Evolutionary conservation across 1,284 basidiomycete genomes (phyloP).

Genomic region (Austropuccinia psidii): DNA sequence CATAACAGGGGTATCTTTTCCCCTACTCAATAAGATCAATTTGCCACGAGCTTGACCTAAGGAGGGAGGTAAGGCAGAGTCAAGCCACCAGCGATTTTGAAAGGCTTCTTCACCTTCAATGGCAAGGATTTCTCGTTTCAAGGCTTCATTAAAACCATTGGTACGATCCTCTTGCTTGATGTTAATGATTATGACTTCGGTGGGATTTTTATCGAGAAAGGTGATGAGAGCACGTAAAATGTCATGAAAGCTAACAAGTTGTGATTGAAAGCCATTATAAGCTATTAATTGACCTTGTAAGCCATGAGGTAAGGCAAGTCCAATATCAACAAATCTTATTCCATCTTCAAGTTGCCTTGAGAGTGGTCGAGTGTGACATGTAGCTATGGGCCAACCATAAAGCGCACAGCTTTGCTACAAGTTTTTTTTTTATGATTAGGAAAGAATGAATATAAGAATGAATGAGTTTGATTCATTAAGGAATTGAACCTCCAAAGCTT

Average conservation of each 20-base stretch:
- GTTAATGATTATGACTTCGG: slow-evolving; percentile 14
- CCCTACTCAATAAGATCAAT: slow-evolving; percentile 20
- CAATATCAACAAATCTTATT: slow-evolving; percentile 29
- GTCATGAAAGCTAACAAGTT: slow-evolving; percentile 18
- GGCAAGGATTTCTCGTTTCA: neutral
- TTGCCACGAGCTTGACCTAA: slow-evolving; percentile 26
- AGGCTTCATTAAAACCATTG: slow-evolving; percentile 9
- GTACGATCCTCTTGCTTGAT: slow-evolving; percentile 27
- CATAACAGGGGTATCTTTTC: neutral
- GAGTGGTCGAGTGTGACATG: slow-evolving; percentile 32
- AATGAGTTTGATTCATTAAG: neutral
- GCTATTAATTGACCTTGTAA: neutral
- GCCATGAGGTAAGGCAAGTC: slow-evolving; percentile 15
- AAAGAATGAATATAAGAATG: neutral
- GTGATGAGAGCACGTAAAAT: neutral
- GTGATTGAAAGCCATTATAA: slow-evolving; percentile 34
- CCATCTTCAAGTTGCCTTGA: slow-evolving; percentile 28
- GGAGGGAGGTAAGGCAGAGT: slow-evolving; percentile 12
- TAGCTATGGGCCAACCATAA: slow-evolving; percentile 26
- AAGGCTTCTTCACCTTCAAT: slow-evolving; percentile 10
- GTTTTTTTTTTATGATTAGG: neutral
- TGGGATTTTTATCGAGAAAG: slow-evolving; percentile 14
- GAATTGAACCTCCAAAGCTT: too few relatives aligned
- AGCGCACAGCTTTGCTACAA: slow-evolving; percentile 13
- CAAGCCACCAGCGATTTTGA: slow-evolving; percentile 20